Evolutionary conservation across 495 filamentous ascomycete genomes (phyloP).

Genomic region (Penicillium alfredii): DNA sequence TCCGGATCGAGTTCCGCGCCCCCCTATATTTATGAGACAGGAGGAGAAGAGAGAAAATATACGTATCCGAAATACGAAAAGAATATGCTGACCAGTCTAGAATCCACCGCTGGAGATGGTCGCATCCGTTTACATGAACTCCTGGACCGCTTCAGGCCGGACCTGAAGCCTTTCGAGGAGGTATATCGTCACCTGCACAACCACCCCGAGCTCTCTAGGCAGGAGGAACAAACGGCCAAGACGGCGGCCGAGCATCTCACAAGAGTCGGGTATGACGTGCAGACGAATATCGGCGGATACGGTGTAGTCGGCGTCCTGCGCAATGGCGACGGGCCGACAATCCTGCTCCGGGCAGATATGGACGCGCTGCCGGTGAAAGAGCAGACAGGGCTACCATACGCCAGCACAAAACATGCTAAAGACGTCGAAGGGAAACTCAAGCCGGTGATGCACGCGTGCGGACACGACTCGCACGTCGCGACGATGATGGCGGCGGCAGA

Average conservation of each 20-base stretch:
- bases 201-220: conserved; percentile 48
- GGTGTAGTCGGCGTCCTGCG: conserved; percentile 49
- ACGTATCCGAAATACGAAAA: not conserved
- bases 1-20: not conserved
- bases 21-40: not conserved
- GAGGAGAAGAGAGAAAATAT: too few relatives aligned
- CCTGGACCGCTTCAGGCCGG: conserved; percentile 22
- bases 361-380: conserved; percentile 58
- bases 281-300: conserved; percentile 48
- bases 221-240: conserved; percentile 41
- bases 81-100: too few relatives aligned
- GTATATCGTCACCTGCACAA: conserved; percentile 44
- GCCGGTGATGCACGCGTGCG: conserved; percentile 63
- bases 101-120: not conserved
- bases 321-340: conserved; percentile 50
- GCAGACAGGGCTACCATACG: conserved; percentile 49
- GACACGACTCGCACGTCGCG: conserved; percentile 59
- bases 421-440: conserved; percentile 39
- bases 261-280: conserved; percentile 38
- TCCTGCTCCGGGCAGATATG: conserved; percentile 56
- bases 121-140: conserved; percentile 3
- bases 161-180: conserved; percentile 35
- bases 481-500: conserved; percentile 45
- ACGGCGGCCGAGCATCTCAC: conserved; percentile 34
- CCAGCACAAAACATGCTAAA: conserved; percentile 38